Conservation (phyloP, 805 yeast species). For the Kodamaea hsintzibuensis region DNA sequence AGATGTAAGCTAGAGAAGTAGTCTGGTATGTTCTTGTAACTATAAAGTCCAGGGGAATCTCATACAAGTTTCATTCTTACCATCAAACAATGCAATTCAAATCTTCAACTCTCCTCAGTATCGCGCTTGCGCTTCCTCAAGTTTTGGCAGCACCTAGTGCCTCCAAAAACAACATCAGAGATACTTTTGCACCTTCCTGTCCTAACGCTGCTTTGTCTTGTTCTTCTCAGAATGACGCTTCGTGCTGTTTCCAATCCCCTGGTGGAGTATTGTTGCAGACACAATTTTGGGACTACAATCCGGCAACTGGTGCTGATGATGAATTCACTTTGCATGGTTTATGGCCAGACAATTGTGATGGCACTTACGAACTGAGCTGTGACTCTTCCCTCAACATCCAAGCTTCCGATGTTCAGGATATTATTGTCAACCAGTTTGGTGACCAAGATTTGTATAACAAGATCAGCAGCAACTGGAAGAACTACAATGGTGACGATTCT, state of each 20-base stretch:
- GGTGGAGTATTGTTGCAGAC: conserved; percentile 82
- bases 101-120: not conserved
- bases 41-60: not conserved
- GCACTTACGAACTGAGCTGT: conserved; percentile 36
- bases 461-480: conserved; percentile 70
- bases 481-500: conserved; percentile 59
- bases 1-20: not conserved
- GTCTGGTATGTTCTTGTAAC: too few relatives aligned
- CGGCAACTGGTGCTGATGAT: conserved; percentile 61
- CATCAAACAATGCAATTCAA: not conserved
- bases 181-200: conserved; percentile 9
- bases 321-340: conserved; percentile 79
- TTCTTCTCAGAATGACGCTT: conserved; percentile 13
- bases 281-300: conserved; percentile 88
- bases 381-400: conserved; percentile 32
- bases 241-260: conserved; percentile 83
- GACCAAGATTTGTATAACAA: conserved; percentile 54
- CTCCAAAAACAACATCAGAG: not conserved
- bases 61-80: not conserved
- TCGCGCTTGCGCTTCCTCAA: conserved; percentile 1
- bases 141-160: conserved; percentile 1
- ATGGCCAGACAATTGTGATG: conserved; percentile 88
- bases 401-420: conserved; percentile 57
- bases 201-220: conserved; percentile 8
- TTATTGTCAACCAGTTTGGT: conserved; percentile 33